Evolutionary conservation across 345 rosid species (phyloP).

Genomic region (Crucihimalaya himalaica): DNA sequence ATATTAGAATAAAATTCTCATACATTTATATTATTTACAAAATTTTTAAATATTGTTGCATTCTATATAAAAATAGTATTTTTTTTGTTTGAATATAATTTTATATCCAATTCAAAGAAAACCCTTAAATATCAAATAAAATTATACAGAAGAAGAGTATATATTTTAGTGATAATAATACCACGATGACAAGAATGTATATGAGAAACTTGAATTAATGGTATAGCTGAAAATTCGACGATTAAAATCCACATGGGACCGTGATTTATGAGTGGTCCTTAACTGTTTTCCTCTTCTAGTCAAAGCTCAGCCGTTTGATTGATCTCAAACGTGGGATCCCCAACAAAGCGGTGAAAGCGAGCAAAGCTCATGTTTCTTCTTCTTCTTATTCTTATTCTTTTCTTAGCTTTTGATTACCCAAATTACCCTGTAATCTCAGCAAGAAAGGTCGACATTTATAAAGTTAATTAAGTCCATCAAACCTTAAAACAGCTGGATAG

Average conservation of each 20-base stretch:
- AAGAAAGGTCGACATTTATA: not conserved
- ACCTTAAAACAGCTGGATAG: constrained; percentile 30
- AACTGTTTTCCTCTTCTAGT: constrained; percentile 23
- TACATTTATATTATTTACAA: too few species aligned
- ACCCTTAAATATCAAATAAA: too few species aligned
- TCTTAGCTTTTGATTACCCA: not conserved
- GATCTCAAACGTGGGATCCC: constrained; percentile 32
- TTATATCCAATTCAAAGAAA: too few species aligned
- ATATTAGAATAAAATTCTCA: too few species aligned
- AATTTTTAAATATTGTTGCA: too few species aligned
- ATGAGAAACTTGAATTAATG: not conserved
- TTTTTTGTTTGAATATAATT: too few species aligned
- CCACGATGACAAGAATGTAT: not conserved
- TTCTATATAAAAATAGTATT: too few species aligned
- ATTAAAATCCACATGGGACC: constrained; percentile 29
- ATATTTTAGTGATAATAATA: not conserved
- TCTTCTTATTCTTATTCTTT: not conserved
- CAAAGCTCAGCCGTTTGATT: constrained; percentile 28
- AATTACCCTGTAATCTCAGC: not conserved
- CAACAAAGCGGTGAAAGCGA: constrained; percentile 29
- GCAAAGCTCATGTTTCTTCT: constrained; percentile 6
- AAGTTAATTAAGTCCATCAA: constrained; percentile 12
- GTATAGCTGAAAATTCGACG: not conserved
- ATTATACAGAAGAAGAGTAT: not conserved
- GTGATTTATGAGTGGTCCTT: constrained; percentile 15